These are phyloP conservation scores for Amanita exitialis DNA, from an alignment of 768 basidiomycete species.

Conservation along the genomic window DNA sequence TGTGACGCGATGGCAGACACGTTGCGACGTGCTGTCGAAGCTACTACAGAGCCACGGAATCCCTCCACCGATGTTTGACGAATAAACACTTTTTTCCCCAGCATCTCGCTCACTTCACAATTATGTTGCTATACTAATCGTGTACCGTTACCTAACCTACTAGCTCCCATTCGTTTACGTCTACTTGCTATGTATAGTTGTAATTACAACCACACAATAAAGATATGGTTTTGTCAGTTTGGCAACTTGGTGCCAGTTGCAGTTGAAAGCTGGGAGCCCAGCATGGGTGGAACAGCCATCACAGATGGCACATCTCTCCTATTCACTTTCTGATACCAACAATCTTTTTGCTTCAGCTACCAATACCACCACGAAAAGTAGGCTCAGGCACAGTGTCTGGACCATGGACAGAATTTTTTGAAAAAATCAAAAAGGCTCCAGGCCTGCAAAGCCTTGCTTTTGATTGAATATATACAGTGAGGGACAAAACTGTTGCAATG, in stretches of 20 bases:
- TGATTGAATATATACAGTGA: no score
- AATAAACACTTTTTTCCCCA: neutral
- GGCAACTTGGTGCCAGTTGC: no score
- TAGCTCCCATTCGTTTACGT: neutral
- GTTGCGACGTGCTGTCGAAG: conserved; percentile 17
- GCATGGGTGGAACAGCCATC: no score
- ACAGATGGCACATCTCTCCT: no score
- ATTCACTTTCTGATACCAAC: no score
- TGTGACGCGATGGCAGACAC: conserved; percentile 4
- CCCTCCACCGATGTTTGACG: neutral
- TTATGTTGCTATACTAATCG: no score
- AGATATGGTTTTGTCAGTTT: no score
- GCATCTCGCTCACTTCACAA: neutral
- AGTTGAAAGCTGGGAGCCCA: no score
- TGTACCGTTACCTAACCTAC: neutral
- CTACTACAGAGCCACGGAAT: conserved; percentile 2
- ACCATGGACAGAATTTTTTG: neutral
- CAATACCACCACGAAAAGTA: no score
- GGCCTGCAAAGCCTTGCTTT: neutral
- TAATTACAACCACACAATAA: no score
- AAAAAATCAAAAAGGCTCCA: neutral
- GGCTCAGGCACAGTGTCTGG: neutral
- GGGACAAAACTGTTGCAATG: no score
- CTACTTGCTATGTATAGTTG: neutral
- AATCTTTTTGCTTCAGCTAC: no score